phyloP scores from a whole-genome alignment of 2,329 filamentous ascomycete species.

The Microdochium trichocladiopsis region DNA sequence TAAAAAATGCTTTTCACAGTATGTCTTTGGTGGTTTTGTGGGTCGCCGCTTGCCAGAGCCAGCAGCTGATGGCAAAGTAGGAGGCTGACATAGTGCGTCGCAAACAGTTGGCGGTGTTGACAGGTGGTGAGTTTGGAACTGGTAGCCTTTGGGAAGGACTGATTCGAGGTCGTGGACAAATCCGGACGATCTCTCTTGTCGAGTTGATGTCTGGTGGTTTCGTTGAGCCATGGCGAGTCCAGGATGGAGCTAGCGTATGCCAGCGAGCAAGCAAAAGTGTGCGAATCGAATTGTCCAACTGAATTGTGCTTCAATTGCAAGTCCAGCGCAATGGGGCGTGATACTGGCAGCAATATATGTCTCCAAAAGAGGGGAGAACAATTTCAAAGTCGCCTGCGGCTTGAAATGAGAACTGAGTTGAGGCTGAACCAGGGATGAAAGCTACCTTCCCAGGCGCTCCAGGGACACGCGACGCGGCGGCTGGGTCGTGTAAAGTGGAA shows the following conservation, averaged over 20 bases:
- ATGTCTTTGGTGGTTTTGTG: slow-evolving; percentile 46
- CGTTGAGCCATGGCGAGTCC: not conserved
- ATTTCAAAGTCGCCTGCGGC: too few species aligned
- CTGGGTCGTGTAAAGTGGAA: not conserved
- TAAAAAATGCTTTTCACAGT: slow-evolving; percentile 76
- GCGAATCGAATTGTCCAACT: too few species aligned
- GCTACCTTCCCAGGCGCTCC: not conserved
- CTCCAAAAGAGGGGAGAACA: too few species aligned
- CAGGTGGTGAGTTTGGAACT: slow-evolving; percentile 74
- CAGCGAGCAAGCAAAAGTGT: not conserved
- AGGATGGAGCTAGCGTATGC: not conserved
- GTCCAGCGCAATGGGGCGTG: too few species aligned
- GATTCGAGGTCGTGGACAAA: slow-evolving; percentile 24
- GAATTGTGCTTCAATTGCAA: too few species aligned
- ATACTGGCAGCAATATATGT: too few species aligned
- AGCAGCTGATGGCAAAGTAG: slow-evolving; percentile 43
- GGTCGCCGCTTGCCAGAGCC: slow-evolving; percentile 7
- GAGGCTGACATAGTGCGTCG: slow-evolving; percentile 71
- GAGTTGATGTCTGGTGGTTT: not conserved
- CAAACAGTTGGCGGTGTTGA: slow-evolving; percentile 75
- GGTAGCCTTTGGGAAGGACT: slow-evolving; percentile 44
- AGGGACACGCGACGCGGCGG: not conserved
- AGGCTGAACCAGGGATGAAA: not conserved
- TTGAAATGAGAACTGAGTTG: too few species aligned
- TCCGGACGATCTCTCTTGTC: not conserved